These are phyloP conservation scores for Boletales sp. DNA, from an alignment of 768 basidiomycete genomes.

Conservation along the genomic window DNA sequence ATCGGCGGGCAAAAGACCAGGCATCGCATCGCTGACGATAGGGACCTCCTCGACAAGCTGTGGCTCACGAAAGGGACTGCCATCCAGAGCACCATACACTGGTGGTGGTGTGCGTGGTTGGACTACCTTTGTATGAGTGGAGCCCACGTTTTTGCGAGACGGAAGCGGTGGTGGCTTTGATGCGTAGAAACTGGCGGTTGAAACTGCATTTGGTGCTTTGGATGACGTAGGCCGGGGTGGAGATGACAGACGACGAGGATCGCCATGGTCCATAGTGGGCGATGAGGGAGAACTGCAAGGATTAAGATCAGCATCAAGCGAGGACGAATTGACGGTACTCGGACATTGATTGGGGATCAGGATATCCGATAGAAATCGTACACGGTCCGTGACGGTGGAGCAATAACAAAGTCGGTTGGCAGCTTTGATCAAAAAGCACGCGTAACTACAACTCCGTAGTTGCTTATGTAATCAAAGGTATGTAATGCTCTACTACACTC, in stretches of 20 bases:
- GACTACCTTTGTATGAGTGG: constrained; percentile 34
- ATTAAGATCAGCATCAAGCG: constrained; percentile 7
- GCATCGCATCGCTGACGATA: constrained; percentile 32
- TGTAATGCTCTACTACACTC: not conserved
- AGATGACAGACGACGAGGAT: constrained; percentile 31
- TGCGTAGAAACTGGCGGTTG: constrained; percentile 27
- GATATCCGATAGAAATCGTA: constrained; percentile 12
- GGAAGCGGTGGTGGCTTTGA: constrained; percentile 37
- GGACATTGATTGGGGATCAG: constrained; percentile 9
- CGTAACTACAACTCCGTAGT: constrained; percentile 15
- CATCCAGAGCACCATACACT: constrained; percentile 19
- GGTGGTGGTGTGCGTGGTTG: constrained; percentile 29
- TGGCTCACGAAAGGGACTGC: constrained; percentile 47
- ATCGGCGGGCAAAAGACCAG: constrained; percentile 37
- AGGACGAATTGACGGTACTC: constrained; percentile 2
- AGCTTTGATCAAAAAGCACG: constrained; percentile 20
- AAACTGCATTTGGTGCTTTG: constrained; percentile 21
- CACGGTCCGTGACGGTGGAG: not conserved
- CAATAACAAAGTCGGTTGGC: not conserved
- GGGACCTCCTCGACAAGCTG: constrained; percentile 49
- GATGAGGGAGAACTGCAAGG: not conserved
- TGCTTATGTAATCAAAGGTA: constrained; percentile 28
- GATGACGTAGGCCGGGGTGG: constrained; percentile 44
- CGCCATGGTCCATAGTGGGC: constrained; percentile 45
- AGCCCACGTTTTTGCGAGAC: constrained; percentile 32